These are phyloP conservation scores for Coffea canephora DNA, from an alignment of 257 asterid species.

Conservation along the genomic window DNA sequence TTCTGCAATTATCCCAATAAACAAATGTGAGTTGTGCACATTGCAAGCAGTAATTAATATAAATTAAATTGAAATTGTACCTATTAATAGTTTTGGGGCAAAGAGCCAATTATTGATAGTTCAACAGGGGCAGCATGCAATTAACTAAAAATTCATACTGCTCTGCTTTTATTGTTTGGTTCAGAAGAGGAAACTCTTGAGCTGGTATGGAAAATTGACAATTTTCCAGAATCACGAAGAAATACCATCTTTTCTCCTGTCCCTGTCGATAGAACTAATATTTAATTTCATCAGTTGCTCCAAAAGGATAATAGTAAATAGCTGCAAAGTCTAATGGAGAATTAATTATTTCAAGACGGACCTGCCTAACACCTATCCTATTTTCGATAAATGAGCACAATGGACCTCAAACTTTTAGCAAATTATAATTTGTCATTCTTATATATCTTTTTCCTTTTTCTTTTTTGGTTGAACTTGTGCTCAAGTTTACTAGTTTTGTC, in stretches of 20 bases:
- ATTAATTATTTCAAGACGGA: background rate
- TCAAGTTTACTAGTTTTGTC: too few species aligned
- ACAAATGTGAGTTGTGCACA: too few species aligned
- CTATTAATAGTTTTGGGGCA: too few species aligned
- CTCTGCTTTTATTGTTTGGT: background rate
- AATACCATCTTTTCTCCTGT: background rate
- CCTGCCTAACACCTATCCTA: background rate
- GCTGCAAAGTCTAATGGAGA: background rate
- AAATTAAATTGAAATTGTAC: too few species aligned
- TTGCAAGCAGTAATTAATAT: too few species aligned
- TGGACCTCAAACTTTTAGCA: background rate
- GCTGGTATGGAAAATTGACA: background rate
- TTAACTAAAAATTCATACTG: background rate
- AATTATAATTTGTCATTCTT: too few species aligned
- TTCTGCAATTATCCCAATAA: too few species aligned
- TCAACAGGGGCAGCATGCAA: too few species aligned
- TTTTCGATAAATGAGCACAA: background rate
- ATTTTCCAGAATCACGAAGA: background rate
- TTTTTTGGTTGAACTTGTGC: too few species aligned
- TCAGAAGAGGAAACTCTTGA: background rate
- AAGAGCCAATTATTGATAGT: too few species aligned
- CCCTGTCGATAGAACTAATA: background rate
- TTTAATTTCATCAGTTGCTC: background rate
- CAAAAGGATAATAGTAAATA: background rate
- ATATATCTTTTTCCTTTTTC: too few species aligned